Evolutionary conservation across 2,329 filamentous ascomycete species (phyloP).

Genomic region (Trichoderma arundinaceum): DNA sequence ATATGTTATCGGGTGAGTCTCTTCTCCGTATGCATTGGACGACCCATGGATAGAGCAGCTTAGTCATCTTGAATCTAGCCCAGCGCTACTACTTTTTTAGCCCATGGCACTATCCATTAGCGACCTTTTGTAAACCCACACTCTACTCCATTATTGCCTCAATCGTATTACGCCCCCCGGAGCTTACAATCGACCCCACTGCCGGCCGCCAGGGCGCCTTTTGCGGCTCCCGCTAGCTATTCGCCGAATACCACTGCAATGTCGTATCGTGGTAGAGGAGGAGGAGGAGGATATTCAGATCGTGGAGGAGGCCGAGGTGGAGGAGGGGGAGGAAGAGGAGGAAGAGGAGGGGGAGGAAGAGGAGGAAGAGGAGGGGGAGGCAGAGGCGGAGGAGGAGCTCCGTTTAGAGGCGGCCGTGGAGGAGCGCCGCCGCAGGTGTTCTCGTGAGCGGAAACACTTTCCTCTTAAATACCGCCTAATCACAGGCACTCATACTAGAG

Average conservation of each 20-base stretch:
- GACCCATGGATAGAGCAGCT: too few species aligned
- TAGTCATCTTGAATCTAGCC: too few species aligned
- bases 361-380: conserved; percentile 19
- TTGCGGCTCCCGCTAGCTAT: too few species aligned
- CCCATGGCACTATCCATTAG: too few species aligned
- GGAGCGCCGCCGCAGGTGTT: conserved; percentile 23
- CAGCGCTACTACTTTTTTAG: too few species aligned
- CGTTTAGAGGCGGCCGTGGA: conserved; percentile 12
- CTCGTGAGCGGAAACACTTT: conserved; percentile 19
- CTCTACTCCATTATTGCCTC: too few species aligned
- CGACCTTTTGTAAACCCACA: too few species aligned
- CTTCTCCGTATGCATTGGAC: too few species aligned
- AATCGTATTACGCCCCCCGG: too few species aligned
- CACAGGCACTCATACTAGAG: background rate
- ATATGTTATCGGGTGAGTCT: too few species aligned
- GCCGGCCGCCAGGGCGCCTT: too few species aligned
- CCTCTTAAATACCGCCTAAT: background rate
- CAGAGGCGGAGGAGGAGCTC: conserved; percentile 31
- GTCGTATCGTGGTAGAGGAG: conserved; percentile 8
- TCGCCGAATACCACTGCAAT: background rate
- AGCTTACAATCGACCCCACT: too few species aligned
- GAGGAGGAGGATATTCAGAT: conserved; percentile 20
- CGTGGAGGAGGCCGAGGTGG: conserved; percentile 39
- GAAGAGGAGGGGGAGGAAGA: conserved; percentile 29
- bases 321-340: conserved; percentile 1